Base-by-base conservation (phyloP, 1,139 yeast species). In the Chernovozyma sophiae-reginae region DNA sequence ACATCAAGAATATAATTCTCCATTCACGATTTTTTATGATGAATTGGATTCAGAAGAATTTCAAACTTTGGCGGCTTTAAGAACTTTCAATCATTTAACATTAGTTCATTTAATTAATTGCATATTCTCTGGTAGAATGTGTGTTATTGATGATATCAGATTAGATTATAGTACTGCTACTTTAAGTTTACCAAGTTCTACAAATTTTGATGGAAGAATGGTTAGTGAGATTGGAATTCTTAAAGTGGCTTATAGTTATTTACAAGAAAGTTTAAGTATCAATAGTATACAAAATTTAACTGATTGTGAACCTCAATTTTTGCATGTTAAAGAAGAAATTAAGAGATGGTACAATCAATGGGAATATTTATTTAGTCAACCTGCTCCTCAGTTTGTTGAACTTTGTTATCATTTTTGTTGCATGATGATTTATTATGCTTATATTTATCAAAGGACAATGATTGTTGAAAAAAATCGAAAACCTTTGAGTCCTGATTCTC, bases 121-220 rank as follows among this genome's bases (percentile, higher is more conserved):
- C 49, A 71, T 83, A 10, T 72, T 81, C 48, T 73, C 84, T 2
- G 95, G 95, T 0, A 61, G 92, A 46, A 79, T 79, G 74, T 81
- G 90, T 48, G 66, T 83, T n/a, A 60, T 85, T 7, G 92, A 84
- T 52, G 82, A 77, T 43, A 66, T 74, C 26, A 62, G 90, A 40
- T 58, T 84, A 35, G 79, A 76, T 43, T 74, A 78, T 46, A 80
- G 89, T 41, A 70, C 78, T 17, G 70, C 82, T 7, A 74, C 83
- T 1, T 62, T 82, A 33, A 78, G 81, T 29, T 62, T 82, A 28
- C 70, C 81, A 2, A 68, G 77, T 32, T 79, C 92, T 0, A 83
- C 92, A 3, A 83, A 83, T 49, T 86, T 86, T 52, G 95, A 86
- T 53, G 90, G 89, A 12, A 62, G 95, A 43, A 84, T 86, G 80